These are phyloP conservation scores for Colletotrichum theobromicola DNA, from an alignment of 2,329 filamentous ascomycete species.

Conservation along the genomic window DNA sequence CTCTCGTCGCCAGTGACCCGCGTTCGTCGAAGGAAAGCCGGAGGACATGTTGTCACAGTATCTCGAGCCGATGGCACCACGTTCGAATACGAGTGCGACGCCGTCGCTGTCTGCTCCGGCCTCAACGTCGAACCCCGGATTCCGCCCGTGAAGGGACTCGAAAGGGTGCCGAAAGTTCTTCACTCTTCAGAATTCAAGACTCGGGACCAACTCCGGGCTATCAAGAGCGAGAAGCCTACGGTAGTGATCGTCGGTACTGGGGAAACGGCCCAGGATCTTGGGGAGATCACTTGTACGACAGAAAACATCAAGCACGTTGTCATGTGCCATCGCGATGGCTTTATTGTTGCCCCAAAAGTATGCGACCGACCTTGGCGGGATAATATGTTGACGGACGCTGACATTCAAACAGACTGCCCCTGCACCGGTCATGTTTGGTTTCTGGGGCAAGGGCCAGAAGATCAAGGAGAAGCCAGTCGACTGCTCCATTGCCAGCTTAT, in stretches of 20 bases:
- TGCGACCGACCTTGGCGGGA: neutral
- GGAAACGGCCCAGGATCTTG: slow-evolving; percentile 51
- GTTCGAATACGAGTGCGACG: slow-evolving; percentile 40
- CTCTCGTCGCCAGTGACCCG: slow-evolving; percentile 35
- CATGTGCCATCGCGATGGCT: slow-evolving; percentile 51
- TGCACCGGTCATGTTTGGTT: slow-evolving; percentile 11
- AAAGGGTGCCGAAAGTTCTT: slow-evolving; percentile 38
- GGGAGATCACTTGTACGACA: slow-evolving; percentile 48
- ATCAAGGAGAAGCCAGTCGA: slow-evolving; percentile 46
- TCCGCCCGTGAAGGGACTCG: slow-evolving; percentile 43
- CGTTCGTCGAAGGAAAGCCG: slow-evolving; percentile 20
- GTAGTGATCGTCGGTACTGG: slow-evolving; percentile 51
- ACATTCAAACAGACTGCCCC: slow-evolving; percentile 3
- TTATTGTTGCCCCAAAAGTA: slow-evolving; percentile 51
- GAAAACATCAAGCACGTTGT: slow-evolving; percentile 43
- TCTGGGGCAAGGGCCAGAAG: neutral
- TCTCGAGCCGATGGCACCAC: neutral
- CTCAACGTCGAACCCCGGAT: slow-evolving; percentile 46
- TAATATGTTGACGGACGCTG: neutral
- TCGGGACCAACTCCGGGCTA: slow-evolving; percentile 42
- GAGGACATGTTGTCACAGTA: slow-evolving; percentile 6
- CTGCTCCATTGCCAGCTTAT: slow-evolving; percentile 50
- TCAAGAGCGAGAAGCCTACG: slow-evolving; percentile 31
- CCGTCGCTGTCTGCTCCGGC: slow-evolving; percentile 50
- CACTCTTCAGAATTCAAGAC: slow-evolving; percentile 51